These are phyloP conservation scores for Tricharina praecox DNA, from an alignment of 495 filamentous ascomycete species.

Conservation along the genomic window DNA sequence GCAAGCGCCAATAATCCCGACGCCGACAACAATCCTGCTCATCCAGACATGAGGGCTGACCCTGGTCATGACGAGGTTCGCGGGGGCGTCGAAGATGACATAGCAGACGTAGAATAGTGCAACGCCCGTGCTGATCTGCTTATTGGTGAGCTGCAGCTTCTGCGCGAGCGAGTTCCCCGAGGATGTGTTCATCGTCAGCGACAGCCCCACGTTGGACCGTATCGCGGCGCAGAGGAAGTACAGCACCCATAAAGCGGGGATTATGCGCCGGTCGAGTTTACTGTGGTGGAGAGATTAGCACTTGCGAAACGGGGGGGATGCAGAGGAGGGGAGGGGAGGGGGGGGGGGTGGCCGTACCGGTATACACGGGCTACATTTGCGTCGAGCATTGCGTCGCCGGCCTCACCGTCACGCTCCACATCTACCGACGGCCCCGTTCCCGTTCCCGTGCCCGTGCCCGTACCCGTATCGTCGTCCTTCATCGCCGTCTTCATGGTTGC, in stretches of 20 bases:
- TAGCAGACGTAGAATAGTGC: conserved; percentile 85
- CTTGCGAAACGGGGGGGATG: too few species aligned
- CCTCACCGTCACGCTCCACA: conserved; percentile 21
- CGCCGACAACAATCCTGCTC: conserved; percentile 76
- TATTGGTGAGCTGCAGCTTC: conserved; percentile 46
- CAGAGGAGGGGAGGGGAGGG: too few species aligned
- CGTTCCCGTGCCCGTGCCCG: too few species aligned
- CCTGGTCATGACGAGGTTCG: conserved; percentile 74
- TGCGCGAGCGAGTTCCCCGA: conserved; percentile 50
- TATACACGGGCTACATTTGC: conserved; percentile 45
- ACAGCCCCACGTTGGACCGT: conserved; percentile 74
- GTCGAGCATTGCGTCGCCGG: conserved; percentile 31
- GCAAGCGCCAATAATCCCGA: conserved; percentile 66
- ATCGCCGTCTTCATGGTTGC: too few species aligned
- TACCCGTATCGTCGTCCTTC: too few species aligned
- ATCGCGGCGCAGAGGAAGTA: conserved; percentile 89
- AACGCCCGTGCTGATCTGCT: conserved; percentile 64
- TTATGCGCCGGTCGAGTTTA: conserved; percentile 70
- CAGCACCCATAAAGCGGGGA: conserved; percentile 74
- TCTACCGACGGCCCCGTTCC: background rate
- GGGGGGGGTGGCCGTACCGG: conserved; percentile 27
- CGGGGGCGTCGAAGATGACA: conserved; percentile 75
- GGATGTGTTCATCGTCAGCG: conserved; percentile 71
- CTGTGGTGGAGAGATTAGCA: conserved; percentile 21
- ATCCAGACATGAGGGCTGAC: conserved; percentile 81